These are phyloP conservation scores for Elongisporangium undulatum DNA, from an alignment of 352 stramenopile genomes.

Conservation along the genomic window DNA sequence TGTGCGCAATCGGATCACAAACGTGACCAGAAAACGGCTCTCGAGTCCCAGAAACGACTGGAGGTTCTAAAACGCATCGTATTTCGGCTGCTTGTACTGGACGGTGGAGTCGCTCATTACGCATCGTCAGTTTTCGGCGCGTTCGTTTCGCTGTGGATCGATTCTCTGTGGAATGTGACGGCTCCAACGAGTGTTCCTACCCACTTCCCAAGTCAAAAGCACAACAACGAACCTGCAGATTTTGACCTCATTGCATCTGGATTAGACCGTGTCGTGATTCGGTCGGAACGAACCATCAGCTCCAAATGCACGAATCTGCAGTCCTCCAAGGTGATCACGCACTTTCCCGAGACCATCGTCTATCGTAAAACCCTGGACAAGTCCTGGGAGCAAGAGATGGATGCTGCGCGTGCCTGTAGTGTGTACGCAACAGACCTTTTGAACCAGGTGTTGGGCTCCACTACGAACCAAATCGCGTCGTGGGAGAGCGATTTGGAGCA, in stretches of 20 bases:
- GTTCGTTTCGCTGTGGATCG: constrained; percentile 65
- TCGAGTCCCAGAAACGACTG: constrained; percentile 17
- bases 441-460: constrained; percentile 27
- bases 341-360: constrained; percentile 39
- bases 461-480: constrained; percentile 4
- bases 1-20: constrained; percentile 8
- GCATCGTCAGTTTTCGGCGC: constrained; percentile 61
- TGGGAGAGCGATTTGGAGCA: constrained; percentile 7
- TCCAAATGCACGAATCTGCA: constrained; percentile 81
- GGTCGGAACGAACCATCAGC: constrained; percentile 72
- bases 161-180: constrained; percentile 52
- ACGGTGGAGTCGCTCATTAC: constrained; percentile 66
- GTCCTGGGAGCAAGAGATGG: constrained; percentile 67
- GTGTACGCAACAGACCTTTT: constrained; percentile 52
- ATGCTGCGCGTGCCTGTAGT: constrained; percentile 51
- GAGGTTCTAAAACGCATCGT: constrained; percentile 46
- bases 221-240: constrained; percentile 15
- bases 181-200: constrained; percentile 69
- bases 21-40: constrained; percentile 4
- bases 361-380: constrained; percentile 75
- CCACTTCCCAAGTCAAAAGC: constrained; percentile 49
- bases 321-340: constrained; percentile 71
- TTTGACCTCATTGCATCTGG: constrained; percentile 2
- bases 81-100: constrained; percentile 37
- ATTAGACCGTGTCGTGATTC: constrained; percentile 41